Base-by-base conservation (phyloP, 164 flowering plant genomes). In the Platanus orientalis region DNA sequence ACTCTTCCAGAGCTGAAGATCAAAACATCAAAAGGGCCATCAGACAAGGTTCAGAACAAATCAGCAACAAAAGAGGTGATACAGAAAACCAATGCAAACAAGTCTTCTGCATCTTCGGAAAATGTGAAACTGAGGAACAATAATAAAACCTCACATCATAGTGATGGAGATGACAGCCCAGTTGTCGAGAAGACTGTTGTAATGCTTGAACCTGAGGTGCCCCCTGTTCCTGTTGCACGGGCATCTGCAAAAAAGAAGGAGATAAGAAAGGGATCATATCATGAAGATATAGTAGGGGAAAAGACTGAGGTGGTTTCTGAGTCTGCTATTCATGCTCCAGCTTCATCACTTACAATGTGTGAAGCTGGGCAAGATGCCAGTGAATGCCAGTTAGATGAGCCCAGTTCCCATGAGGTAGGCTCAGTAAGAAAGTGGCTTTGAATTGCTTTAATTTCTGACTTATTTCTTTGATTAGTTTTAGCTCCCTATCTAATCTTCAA, bases 181-280 rank as follows among this genome's bases (percentile, higher is more conserved):
- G 76, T 88, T 16, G 65, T 89, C 72, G 97, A 94, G 69, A 91
- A 94, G 73, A 83, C 76, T 55, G 88, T 89, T 63, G 84, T 90
- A 71, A 77, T 80, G 72, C 88, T 84, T 2, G 99, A 87, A 75
- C 56, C 67, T 65, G 86, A 83, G 72, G 87, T 72, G 69, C 73
- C 79, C 14, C 63, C 79, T 4, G 30, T 62, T 71, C 73, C 80
- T 24, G 30, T 50, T 47, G 51, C 53, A 21, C 75, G 63, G 25
- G 62, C 68, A 53, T 69, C 76, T n/a, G 76, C 65, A 58, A 81
- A 69, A 65, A 79, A 55, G 58, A 24, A 28, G 19, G 71, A 62
- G 29, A 29, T 25, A n/a, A 57, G 47, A 48, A 69, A 64, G 29
- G 71, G 51, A 40, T 53, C 69, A 5, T 20, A 24, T 64, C 57